Percentiles rank a stretch among this genome's conserved stretches.
Evolutionary conservation across 192 early-diverging fungal genomes (phyloP).

Genomic region (Pilobolus umbonatus): DNA sequence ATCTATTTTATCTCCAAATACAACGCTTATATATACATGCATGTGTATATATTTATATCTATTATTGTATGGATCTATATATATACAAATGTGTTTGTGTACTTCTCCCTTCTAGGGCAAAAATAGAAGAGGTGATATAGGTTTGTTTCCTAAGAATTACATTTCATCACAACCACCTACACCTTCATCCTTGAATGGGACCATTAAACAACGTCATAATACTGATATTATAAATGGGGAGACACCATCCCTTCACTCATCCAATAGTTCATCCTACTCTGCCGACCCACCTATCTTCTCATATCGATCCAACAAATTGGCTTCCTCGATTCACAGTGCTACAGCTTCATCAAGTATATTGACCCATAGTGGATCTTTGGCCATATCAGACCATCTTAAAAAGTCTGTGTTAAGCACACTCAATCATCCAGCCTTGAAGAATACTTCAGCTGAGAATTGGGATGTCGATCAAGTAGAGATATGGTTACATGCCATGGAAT

Average conservation of each 20-base stretch:
- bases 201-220: too few species aligned
- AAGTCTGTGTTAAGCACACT: background rate
- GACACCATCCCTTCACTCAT: too few species aligned
- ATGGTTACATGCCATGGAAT: constrained; percentile 28
- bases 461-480: constrained; percentile 22
- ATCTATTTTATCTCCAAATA: too few species aligned
- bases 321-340: background rate
- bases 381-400: background rate
- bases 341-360: background rate
- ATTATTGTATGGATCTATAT: background rate
- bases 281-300: background rate
- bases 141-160: constrained; percentile 72
- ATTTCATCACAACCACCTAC: constrained; percentile 35
- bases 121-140: constrained; percentile 55
- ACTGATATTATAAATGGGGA: too few species aligned
- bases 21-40: too few species aligned
- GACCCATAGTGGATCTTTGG: background rate
- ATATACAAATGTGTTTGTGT: too few species aligned
- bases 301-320: background rate
- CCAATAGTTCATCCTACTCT: too few species aligned
- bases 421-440: background rate
- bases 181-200: background rate
- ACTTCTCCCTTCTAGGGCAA: constrained; percentile 56
- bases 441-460: constrained; percentile 16
- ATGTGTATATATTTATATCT: too few species aligned